Percentiles rank a stretch among this genome's conserved stretches.
phyloP scores from a whole-genome alignment of 2,329 filamentous ascomycete genomes.

The Daldinia eschscholtzii region DNA sequence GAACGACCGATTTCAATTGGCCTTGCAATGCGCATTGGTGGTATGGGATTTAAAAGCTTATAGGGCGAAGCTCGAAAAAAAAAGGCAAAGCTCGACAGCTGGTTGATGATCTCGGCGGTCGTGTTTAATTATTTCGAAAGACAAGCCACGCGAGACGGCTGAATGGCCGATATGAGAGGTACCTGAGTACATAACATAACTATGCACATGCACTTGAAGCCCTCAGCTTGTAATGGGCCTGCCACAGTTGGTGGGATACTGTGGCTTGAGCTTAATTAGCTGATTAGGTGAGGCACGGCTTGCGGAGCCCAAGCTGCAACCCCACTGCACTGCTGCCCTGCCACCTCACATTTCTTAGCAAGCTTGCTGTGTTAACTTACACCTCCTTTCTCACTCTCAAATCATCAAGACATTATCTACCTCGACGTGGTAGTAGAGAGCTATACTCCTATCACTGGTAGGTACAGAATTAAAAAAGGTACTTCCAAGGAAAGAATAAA shows the following conservation, averaged over 20 bases:
- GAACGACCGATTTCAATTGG: constrained; percentile 2
- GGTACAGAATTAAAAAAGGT: not conserved
- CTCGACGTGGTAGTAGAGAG: constrained; percentile 90
- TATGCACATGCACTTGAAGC: not conserved
- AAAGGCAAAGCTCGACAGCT: not conserved
- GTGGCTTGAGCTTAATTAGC: constrained; percentile 9
- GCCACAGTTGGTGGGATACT: constrained; percentile 3
- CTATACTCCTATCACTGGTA: constrained; percentile 82
- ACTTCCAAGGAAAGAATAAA: not conserved
- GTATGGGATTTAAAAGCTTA: not conserved
- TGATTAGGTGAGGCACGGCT: not conserved
- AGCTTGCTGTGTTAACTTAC: constrained; percentile 2
- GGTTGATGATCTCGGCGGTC: not conserved
- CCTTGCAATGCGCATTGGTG: not conserved
- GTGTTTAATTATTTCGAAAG: constrained; percentile 7
- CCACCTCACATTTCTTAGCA: constrained; percentile 4
- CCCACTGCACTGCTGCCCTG: constrained; percentile 6
- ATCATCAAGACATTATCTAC: constrained; percentile 15
- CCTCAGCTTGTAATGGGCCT: not conserved
- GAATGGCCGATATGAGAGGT: not conserved
- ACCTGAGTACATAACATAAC: not conserved
- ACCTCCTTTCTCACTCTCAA: constrained; percentile 9
- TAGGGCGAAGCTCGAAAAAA: not conserved
- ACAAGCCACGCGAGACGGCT: constrained; percentile 4
- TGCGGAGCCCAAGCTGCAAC: constrained; percentile 11